Conservation (phyloP, 257 asterid genomes). For the Nicotiana otophora region DNA sequence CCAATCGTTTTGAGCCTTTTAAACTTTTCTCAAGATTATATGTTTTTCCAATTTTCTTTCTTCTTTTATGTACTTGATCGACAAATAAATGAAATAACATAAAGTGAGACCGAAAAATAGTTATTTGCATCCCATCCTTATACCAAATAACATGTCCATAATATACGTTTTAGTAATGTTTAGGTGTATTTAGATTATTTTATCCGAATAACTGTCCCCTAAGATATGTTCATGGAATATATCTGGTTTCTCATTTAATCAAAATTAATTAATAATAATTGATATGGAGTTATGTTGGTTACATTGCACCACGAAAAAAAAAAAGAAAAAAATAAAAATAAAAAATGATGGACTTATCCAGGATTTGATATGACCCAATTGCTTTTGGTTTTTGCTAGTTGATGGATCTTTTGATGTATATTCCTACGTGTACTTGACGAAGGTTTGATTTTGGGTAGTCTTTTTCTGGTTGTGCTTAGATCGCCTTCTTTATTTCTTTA, state of each 20-base stretch:
- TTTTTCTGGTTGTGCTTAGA: not conserved
- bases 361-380: not conserved
- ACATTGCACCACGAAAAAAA: not conserved
- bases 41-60: not conserved
- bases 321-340: not conserved
- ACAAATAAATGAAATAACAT: not conserved
- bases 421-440: not conserved
- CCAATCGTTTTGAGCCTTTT: not conserved
- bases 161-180: too few relatives aligned
- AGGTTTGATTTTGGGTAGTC: not conserved
- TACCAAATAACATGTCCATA: not conserved
- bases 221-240: too few relatives aligned
- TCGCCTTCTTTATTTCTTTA: not conserved
- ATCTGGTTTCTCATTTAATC: too few relatives aligned
- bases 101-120: not conserved
- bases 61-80: not conserved
- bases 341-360: not conserved
- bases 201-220: too few relatives aligned
- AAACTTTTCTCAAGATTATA: not conserved
- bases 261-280: too few relatives aligned
- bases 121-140: not conserved
- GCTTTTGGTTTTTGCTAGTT: not conserved
- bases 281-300: not conserved
- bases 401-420: not conserved
- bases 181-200: too few relatives aligned